Conservation (phyloP, 2,329 filamentous ascomycete species). For the Podosphaera xanthii region DNA sequence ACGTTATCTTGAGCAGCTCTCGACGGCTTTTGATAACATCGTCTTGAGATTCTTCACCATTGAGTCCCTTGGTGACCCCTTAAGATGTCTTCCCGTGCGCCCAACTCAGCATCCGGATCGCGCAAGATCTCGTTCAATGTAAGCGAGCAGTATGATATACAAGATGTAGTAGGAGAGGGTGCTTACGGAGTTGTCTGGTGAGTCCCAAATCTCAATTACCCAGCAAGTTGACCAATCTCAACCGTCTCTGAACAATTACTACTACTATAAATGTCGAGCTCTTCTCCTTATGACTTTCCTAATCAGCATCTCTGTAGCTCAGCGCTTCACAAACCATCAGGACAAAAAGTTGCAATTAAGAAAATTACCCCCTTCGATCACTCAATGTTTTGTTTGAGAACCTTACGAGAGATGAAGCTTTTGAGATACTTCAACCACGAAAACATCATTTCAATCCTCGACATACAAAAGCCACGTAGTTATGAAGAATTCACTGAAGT, state of each 20-base stretch:
- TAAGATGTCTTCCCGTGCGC: slow-evolving; percentile 25
- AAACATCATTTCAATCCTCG: slow-evolving; percentile 98
- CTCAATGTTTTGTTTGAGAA: slow-evolving; percentile 94
- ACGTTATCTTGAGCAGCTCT: not conserved
- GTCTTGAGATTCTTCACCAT: not conserved
- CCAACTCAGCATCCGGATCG: slow-evolving; percentile 28
- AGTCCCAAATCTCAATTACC: slow-evolving; percentile 17
- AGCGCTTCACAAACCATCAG: slow-evolving; percentile 89
- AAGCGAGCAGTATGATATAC: slow-evolving; percentile 97
- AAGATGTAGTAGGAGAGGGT: slow-evolving; percentile 96
- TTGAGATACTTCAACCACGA: slow-evolving; percentile 98
- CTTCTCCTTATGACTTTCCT: not conserved
- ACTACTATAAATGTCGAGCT: not conserved
- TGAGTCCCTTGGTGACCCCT: not conserved
- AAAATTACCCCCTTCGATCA: slow-evolving; percentile 99
- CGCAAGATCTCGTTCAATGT: slow-evolving; percentile 99
- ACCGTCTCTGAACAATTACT: not conserved
- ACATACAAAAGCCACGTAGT: slow-evolving; percentile 93
- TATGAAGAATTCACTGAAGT: slow-evolving; percentile 95
- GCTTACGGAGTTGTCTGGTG: slow-evolving; percentile 98
- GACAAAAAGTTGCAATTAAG: slow-evolving; percentile 98
- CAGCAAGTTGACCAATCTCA: not conserved
- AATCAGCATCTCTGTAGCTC: slow-evolving; percentile 33
- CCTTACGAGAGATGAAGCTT: slow-evolving; percentile 96
- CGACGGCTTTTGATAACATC: no score